Evolutionary conservation across 2,329 filamentous ascomycete genomes (phyloP).

Genomic region (Aspergillus amoenus): DNA sequence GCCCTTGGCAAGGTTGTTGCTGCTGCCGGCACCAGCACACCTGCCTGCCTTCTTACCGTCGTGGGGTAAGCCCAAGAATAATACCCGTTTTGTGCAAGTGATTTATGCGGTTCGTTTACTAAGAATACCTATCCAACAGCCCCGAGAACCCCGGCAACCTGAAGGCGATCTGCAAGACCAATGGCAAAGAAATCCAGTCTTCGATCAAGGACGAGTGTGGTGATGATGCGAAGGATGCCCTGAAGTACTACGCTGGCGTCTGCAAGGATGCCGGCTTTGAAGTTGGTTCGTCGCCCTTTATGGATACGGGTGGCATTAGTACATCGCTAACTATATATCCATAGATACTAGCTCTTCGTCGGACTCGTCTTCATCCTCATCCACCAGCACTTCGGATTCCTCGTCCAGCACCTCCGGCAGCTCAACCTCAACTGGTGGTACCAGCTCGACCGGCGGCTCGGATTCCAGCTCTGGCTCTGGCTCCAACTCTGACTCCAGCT

Average conservation of each 20-base stretch:
- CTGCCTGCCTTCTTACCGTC: conserved; percentile 52
- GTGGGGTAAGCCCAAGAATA: conserved; percentile 45
- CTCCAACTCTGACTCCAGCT: conserved; percentile 6
- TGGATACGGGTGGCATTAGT: neutral
- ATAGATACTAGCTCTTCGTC: conserved; percentile 15
- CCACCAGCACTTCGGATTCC: conserved; percentile 25
- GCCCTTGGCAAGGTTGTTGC: conserved; percentile 45
- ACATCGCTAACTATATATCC: conserved; percentile 7
- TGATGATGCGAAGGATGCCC: conserved; percentile 30
- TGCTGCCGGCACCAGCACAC: conserved; percentile 46
- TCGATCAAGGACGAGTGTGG: conserved; percentile 39
- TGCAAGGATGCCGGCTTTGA: conserved; percentile 41
- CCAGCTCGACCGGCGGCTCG: conserved; percentile 9
- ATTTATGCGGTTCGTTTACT: conserved; percentile 16
- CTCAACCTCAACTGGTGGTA: conserved; percentile 16
- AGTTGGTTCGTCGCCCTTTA: conserved; percentile 31
- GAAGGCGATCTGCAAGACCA: conserved; percentile 38
- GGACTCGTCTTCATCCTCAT: conserved; percentile 22
- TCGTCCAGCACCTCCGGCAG: conserved; percentile 21
- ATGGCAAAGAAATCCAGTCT: conserved; percentile 35
- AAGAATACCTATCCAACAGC: conserved; percentile 24
- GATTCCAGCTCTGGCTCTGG: conserved; percentile 16
- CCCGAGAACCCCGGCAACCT: conserved; percentile 40
- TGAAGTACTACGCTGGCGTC: conserved; percentile 40
- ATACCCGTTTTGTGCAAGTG: neutral